Conservation (phyloP, 2,329 filamentous ascomycete genomes). For the Bipolaris sorokiniana region DNA sequence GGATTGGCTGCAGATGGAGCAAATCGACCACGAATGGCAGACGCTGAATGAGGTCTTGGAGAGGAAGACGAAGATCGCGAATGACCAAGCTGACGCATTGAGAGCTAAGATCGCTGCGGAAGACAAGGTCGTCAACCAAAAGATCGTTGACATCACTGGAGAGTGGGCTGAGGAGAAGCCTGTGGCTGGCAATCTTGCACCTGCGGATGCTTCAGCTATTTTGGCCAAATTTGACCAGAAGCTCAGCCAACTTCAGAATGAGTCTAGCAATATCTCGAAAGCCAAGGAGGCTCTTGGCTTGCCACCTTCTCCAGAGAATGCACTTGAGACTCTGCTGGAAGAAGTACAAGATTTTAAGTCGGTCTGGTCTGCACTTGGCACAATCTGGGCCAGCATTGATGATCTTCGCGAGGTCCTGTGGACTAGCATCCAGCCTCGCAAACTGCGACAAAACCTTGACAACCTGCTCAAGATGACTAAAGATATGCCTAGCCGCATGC, state of each 20-base stretch:
- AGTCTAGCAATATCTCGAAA: conserved; percentile 91
- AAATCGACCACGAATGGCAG: conserved; percentile 95
- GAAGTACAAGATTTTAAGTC: conserved; percentile 99
- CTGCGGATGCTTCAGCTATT: conserved; percentile 83
- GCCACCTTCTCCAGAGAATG: conserved; percentile 77
- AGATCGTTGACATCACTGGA: conserved; percentile 80
- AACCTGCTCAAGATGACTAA: conserved; percentile 96
- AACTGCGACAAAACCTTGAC: conserved; percentile 87
- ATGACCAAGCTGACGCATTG: conserved; percentile 93
- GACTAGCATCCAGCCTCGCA: conserved; percentile 94
- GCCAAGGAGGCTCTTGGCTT: conserved; percentile 97
- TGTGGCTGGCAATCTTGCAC: conserved; percentile 90
- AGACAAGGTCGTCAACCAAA: conserved; percentile 87
- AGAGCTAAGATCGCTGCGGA: conserved; percentile 94
- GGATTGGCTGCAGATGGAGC: conserved; percentile 95
- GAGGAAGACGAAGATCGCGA: conserved; percentile 92
- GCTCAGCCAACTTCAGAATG: conserved; percentile 82
- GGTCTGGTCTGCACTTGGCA: conserved; percentile 93
- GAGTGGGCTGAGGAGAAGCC: conserved; percentile 98
- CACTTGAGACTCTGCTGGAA: conserved; percentile 84
- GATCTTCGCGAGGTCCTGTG: conserved; percentile 91
- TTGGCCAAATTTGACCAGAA: conserved; percentile 82
- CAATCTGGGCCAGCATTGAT: conserved; percentile 95
- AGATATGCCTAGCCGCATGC: conserved; percentile 98
- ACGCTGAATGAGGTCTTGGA: conserved; percentile 89